Base-by-base conservation (phyloP, 768 basidiomycete species). In the Pleurotus cornucopiae region DNA sequence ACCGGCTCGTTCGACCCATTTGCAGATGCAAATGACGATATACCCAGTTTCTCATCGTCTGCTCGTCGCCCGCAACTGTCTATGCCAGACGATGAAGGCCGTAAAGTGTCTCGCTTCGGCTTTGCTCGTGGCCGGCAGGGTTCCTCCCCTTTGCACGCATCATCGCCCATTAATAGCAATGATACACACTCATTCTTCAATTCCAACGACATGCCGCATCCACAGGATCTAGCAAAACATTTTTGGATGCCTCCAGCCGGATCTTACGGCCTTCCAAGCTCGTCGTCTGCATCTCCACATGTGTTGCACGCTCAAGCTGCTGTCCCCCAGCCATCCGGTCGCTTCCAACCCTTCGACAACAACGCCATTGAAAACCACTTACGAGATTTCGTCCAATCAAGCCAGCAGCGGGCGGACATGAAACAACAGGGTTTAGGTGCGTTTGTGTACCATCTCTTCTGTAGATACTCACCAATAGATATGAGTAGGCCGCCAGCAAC, bases 1-100 rank as follows among this genome's bases (percentile, higher is more conserved):
- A 74, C 83, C 3, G 89, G 89, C 0, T 83, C 86, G 3, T 91
- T 92, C 65, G 87, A 93, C 68, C 91, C 91, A 0, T 93, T 93
- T 62, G 84, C 82, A 7, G 88, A 91, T 55, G 60, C 65, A 11
- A 67, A 58, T 16, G 84, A 88, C 11, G 83, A 84, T 9, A n/a
- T 57, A n/a, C 60, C 69, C 65, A 20, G 62, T 73, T 16, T 67
- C 63, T 14, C 59, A 66, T 21, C 73, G 40, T 68, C 74, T n/a
- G 60, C 66, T 48, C 63, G 60, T n/a, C 69, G 67, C 25, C 53
- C 61, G 3, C 69, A 71, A 48, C 63, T 65, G 53, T 73, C 79
- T 7, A 71, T 77, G 0, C 62, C 81, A 26, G 83, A 84, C 58
- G 83, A 84, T 52, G 89, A 91, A 3, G 72, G 72, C 46, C 76